Percentiles rank a stretch among this genome's conserved stretches.
Evolutionary conservation across 2,329 filamentous ascomycete genomes (phyloP).

Genomic region (Alternaria alternata): DNA sequence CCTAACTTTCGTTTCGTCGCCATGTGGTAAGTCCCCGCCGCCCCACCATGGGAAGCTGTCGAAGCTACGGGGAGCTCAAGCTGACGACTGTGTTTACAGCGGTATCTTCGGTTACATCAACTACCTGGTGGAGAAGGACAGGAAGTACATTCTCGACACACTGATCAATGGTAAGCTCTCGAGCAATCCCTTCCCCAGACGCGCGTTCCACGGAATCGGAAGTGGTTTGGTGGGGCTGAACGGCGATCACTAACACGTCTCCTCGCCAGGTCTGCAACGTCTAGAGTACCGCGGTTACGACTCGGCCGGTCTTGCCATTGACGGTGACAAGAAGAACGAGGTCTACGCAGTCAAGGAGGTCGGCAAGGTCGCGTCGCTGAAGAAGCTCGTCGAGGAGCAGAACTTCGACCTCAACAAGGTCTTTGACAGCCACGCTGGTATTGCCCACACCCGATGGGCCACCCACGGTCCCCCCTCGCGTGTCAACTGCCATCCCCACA

Average conservation of each 20-base stretch:
- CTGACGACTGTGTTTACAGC: slow-evolving; percentile 59
- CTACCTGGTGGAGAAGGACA: slow-evolving; percentile 98
- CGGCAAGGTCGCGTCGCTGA: slow-evolving; percentile 97
- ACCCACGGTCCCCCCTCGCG: slow-evolving; percentile 95
- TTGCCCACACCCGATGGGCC: slow-evolving; percentile 98
- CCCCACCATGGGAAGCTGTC: slow-evolving; percentile 22
- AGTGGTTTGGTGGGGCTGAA: slow-evolving; percentile 13
- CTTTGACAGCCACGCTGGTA: slow-evolving; percentile 97
- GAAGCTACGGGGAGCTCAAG: slow-evolving; percentile 7
- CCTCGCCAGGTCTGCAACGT: slow-evolving; percentile 77
- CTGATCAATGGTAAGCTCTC: slow-evolving; percentile 84
- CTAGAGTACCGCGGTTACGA: slow-evolving; percentile 99
- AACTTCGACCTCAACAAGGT: slow-evolving; percentile 87
- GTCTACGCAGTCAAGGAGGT: slow-evolving; percentile 98
- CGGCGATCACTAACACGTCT: slow-evolving; percentile 35
- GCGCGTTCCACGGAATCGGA: slow-evolving; percentile 10
- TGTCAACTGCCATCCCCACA: slow-evolving; percentile 97
- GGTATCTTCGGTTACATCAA: slow-evolving; percentile 99
- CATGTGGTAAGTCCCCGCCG: slow-evolving; percentile 50
- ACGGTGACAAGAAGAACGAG: slow-evolving; percentile 99
- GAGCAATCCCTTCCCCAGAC: not conserved
- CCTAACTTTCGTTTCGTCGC: slow-evolving; percentile 41
- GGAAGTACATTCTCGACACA: slow-evolving; percentile 94
- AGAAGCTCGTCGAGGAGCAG: slow-evolving; percentile 85
- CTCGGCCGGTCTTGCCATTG: slow-evolving; percentile 92